A percentile compares a stretch with the other conserved stretches of the same genome.
Evolutionary conservation across 495 filamentous ascomycete species (phyloP).

Genomic region (Venustampulla echinocandica): DNA sequence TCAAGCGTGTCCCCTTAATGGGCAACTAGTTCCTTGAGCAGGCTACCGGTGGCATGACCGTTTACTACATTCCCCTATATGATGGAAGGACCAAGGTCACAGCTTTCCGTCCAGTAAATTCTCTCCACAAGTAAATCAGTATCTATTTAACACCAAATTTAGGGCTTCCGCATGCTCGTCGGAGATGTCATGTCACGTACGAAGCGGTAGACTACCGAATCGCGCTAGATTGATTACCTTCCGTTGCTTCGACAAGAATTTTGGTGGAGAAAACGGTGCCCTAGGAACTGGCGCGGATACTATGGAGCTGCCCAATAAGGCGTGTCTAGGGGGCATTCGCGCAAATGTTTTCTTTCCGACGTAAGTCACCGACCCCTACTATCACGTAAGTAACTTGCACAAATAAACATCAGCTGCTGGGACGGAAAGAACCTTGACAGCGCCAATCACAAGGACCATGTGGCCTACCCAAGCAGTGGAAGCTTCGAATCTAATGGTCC

Average conservation of each 20-base stretch:
- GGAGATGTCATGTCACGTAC: conserved; percentile 47
- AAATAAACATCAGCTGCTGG: conserved; percentile 50
- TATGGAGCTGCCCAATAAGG: conserved; percentile 39
- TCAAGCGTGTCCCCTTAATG: conserved; percentile 30
- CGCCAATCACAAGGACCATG: conserved; percentile 44
- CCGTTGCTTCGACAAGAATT: conserved; percentile 23
- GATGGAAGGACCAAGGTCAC: background rate
- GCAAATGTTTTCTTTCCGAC: conserved; percentile 78
- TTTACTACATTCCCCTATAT: background rate
- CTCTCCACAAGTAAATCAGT: background rate
- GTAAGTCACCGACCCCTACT: background rate
- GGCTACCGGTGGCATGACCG: conserved; percentile 35
- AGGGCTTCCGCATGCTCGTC: conserved; percentile 67
- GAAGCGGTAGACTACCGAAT: conserved; percentile 26
- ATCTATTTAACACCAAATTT: background rate
- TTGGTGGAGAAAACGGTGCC: background rate
- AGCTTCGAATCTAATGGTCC: conserved; percentile 36
- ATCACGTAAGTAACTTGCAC: background rate
- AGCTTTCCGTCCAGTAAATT: background rate
- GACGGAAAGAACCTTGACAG: conserved; percentile 59
- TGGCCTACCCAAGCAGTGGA: conserved; percentile 40
- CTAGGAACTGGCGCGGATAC: conserved; percentile 34
- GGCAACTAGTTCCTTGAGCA: conserved; percentile 46
- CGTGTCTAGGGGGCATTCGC: conserved; percentile 54
- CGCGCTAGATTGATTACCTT: conserved; percentile 41